These are phyloP conservation scores for Lunularia cruciata DNA, from an alignment of 225 moss, liverwort and hornwort species.

Conservation along the genomic window DNA sequence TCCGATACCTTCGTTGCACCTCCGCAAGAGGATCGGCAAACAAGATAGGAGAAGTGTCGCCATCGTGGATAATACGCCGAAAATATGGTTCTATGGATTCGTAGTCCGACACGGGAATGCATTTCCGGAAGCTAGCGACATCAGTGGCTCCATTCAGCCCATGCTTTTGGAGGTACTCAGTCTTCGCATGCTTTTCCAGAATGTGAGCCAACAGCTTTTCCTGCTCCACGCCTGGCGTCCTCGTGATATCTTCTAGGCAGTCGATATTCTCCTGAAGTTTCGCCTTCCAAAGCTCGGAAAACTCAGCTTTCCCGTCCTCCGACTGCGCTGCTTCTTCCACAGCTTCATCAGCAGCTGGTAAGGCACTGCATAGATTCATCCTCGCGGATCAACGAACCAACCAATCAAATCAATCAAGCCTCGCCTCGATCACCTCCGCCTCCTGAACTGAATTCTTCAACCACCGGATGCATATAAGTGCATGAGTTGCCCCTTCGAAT, in stretches of 20 bases:
- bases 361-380: no score
- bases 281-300: no score
- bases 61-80: constrained; percentile 43
- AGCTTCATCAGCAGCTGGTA: no score
- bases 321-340: no score
- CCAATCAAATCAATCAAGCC: no score
- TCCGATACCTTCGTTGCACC: constrained; percentile 50
- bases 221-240: constrained; percentile 46
- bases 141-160: constrained; percentile 57
- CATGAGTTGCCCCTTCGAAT: no score
- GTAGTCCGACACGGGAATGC: constrained; percentile 53
- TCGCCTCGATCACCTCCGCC: no score
- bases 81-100: constrained; percentile 38
- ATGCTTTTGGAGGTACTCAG: constrained; percentile 49
- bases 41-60: constrained; percentile 48
- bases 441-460: no score
- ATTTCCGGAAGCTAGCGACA: constrained; percentile 49
- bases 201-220: constrained; percentile 48
- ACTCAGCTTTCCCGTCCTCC: no score
- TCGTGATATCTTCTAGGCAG: constrained; percentile 41
- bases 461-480: no score
- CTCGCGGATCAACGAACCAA: no score
- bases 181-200: constrained; percentile 48
- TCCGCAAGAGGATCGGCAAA: constrained; percentile 45
- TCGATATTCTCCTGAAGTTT: no score